These are phyloP conservation scores for Helminthosporium solani DNA, from an alignment of 2,329 filamentous ascomycete species.

Conservation along the genomic window DNA sequence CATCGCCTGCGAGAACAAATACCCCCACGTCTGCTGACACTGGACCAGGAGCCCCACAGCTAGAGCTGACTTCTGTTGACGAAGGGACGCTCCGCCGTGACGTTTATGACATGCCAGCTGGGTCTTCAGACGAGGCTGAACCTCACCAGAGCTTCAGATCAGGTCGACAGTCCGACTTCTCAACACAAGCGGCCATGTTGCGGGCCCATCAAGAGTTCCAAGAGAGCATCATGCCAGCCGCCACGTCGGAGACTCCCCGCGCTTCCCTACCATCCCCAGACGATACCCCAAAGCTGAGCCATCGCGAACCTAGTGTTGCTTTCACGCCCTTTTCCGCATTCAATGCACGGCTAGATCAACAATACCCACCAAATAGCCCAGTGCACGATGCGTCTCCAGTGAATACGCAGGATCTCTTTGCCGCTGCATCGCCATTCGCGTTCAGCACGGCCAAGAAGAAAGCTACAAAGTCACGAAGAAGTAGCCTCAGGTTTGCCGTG, in stretches of 20 bases:
- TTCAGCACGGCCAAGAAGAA: constrained; percentile 47
- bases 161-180: constrained; percentile 29
- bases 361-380: constrained; percentile 13
- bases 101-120: constrained; percentile 9
- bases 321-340: constrained; percentile 35
- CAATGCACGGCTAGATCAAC: constrained; percentile 22
- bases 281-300: constrained; percentile 17
- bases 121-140: background rate
- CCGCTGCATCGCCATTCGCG: constrained; percentile 43
- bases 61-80: background rate
- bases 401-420: constrained; percentile 49
- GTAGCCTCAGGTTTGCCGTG: constrained; percentile 26
- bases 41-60: background rate
- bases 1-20: constrained; percentile 16
- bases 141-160: constrained; percentile 6
- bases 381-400: constrained; percentile 20
- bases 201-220: constrained; percentile 37
- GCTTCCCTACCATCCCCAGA: constrained; percentile 19
- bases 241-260: constrained; percentile 15
- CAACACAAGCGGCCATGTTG: constrained; percentile 40
- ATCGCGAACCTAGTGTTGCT: constrained; percentile 20
- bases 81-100: constrained; percentile 6
- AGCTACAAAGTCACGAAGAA: constrained; percentile 14
- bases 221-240: constrained; percentile 24
- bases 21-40: constrained; percentile 3